These are phyloP conservation scores for slime mould (Dictyostelium discoideum) DNA, from an alignment of 78 protist species.

Conservation along the genomic window DNA sequence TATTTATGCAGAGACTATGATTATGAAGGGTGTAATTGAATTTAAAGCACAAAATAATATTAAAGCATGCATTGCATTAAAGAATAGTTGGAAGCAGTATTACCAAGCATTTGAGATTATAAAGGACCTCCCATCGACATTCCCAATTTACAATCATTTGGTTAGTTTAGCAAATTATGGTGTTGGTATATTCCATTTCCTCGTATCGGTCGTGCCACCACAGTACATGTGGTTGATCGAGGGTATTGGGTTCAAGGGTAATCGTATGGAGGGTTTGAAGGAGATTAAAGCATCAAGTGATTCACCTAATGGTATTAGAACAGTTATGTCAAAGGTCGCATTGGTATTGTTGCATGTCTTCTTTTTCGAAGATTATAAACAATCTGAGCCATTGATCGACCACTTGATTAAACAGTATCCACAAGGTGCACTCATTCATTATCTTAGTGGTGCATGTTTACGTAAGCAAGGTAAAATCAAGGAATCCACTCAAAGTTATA, in stretches of 20 bases:
- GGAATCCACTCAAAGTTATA: conserved; percentile 11
- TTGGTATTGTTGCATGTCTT: conserved; percentile 30
- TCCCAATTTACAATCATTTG: conserved; percentile 56
- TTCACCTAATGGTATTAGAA: conserved; percentile 42
- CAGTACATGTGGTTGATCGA: conserved; percentile 73
- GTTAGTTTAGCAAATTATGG: conserved; percentile 30
- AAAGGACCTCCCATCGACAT: conserved; percentile 27
- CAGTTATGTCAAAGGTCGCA: conserved; percentile 34
- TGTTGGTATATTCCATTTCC: conserved; percentile 71
- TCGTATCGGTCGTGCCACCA: conserved; percentile 67
- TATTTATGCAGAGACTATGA: conserved; percentile 66
- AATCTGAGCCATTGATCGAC: conserved; percentile 23
- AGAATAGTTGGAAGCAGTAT: conserved; percentile 65
- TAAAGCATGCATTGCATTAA: conserved; percentile 53
- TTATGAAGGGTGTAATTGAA: conserved; percentile 73
- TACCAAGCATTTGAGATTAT: conserved; percentile 56
- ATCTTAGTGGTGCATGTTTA: conserved; percentile 59
- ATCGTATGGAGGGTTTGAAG: conserved; percentile 70
- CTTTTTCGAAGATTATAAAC: conserved; percentile 71
- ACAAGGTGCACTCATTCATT: conserved; percentile 62
- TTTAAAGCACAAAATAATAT: conserved; percentile 71
- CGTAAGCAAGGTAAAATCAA: conserved; percentile 63
- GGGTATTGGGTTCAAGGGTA: conserved; percentile 70
- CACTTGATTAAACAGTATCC: conserved; percentile 2
- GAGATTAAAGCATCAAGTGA: conserved; percentile 13